Percentiles rank a stretch among this genome's conserved stretches.
phyloP scores from a whole-genome alignment of 768 basidiomycete species.

The Boletus barrowsii region DNA sequence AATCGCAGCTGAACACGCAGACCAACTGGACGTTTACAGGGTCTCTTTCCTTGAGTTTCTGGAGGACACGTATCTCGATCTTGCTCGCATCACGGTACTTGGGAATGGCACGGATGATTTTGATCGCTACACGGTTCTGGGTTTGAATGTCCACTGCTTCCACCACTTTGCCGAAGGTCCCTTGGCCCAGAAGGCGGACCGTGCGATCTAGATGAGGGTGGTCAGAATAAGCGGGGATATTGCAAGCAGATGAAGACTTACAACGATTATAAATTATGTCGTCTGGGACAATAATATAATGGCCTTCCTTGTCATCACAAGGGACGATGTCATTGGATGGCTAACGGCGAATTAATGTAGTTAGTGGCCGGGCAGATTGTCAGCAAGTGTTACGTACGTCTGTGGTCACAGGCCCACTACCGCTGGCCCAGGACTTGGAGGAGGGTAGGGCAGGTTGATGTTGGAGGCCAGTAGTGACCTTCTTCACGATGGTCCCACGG shows the following conservation, averaged over 20 bases:
- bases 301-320: slow-evolving; percentile 98
- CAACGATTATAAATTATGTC: slow-evolving; percentile 87
- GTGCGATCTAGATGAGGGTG: slow-evolving; percentile 70
- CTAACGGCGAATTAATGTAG: slow-evolving; percentile 38
- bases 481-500: slow-evolving; percentile 66
- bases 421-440: slow-evolving; percentile 65
- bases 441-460: slow-evolving; percentile 48
- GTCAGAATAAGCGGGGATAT: slow-evolving; percentile 10
- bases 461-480: slow-evolving; percentile 49
- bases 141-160: slow-evolving; percentile 82
- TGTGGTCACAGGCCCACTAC: slow-evolving; percentile 59
- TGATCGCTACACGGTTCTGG: slow-evolving; percentile 85
- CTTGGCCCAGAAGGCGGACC: slow-evolving; percentile 87
- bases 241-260: slow-evolving; percentile 37
- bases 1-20: slow-evolving; percentile 5
- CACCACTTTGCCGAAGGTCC: slow-evolving; percentile 98
- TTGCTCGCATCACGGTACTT: slow-evolving; percentile 99
- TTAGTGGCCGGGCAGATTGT: slow-evolving; percentile 17
- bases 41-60: slow-evolving; percentile 87
- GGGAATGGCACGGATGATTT: slow-evolving; percentile 97
- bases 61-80: slow-evolving; percentile 94
- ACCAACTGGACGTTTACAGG: slow-evolving; percentile 85
- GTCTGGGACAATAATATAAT: slow-evolving; percentile 92
- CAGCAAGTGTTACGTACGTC: slow-evolving; percentile 51
- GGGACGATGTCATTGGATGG: slow-evolving; percentile 63